Evolutionary conservation across 1,284 basidiomycete genomes (phyloP).

Genomic region (Tremellales sp.): DNA sequence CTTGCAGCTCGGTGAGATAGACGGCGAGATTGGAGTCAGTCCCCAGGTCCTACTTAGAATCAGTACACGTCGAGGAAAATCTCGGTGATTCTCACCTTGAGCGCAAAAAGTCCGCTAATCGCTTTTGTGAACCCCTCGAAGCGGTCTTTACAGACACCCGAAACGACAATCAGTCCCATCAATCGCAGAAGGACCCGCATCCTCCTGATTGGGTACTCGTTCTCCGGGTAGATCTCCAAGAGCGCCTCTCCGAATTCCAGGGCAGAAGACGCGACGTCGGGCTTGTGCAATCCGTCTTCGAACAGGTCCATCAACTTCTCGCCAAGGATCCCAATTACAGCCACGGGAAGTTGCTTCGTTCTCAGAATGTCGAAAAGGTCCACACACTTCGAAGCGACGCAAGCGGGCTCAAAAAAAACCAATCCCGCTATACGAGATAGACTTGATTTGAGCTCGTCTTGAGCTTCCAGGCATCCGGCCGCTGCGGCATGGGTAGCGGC

Average conservation of each 20-base stretch:
- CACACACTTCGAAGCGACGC: background rate
- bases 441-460: background rate
- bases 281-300: conserved; percentile 20
- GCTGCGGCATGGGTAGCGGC: background rate
- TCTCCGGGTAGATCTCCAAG: conserved; percentile 27
- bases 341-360: too few species aligned
- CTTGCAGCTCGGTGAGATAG: conserved; percentile 27
- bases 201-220: conserved; percentile 29
- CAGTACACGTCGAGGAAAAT: conserved; percentile 1
- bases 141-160: conserved; percentile 17
- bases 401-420: background rate
- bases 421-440: background rate
- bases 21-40: conserved; percentile 16
- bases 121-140: conserved; percentile 19
- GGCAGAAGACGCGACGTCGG: conserved; percentile 23
- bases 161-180: conserved; percentile 17
- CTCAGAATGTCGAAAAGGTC: too few species aligned
- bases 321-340: conserved; percentile 22
- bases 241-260: conserved; percentile 24
- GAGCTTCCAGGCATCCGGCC: background rate
- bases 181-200: conserved; percentile 17
- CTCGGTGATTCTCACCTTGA: background rate
- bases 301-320: conserved; percentile 27
- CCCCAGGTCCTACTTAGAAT: conserved; percentile 4
- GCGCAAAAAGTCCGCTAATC: background rate